Evolutionary conservation across 805 yeast species (phyloP).

Genomic region (Myxozyma melibiosi): DNA sequence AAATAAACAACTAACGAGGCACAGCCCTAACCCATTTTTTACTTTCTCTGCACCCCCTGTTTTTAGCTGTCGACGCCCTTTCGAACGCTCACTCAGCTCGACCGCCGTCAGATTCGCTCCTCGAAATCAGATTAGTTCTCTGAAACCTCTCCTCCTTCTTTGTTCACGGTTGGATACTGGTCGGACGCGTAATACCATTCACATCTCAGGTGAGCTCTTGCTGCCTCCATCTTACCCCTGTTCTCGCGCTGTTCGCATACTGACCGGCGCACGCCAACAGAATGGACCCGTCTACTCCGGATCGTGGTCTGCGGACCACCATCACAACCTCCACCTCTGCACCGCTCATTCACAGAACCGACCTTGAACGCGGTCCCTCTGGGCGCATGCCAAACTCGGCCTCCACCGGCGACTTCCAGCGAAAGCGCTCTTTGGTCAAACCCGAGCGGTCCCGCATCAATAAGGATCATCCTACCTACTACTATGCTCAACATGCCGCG

Average conservation of each 20-base stretch:
- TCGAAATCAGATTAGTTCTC: background rate
- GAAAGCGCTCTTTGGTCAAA: conserved; percentile 72
- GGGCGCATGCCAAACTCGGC: conserved; percentile 18
- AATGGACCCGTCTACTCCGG: conserved; percentile 13
- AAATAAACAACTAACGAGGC: background rate
- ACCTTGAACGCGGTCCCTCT: conserved; percentile 16
- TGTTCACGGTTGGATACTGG: no score
- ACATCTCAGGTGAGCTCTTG: background rate
- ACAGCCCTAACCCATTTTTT: conserved; percentile 5
- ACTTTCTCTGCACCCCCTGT: background rate
- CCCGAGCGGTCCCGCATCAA: conserved; percentile 77
- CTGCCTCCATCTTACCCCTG: no score
- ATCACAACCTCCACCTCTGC: conserved; percentile 26
- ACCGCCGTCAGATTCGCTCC: background rate
- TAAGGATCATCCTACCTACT: conserved; percentile 73
- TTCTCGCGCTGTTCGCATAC: background rate
- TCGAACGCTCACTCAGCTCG: background rate
- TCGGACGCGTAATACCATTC: no score
- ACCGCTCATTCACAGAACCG: conserved; percentile 17
- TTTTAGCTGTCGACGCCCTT: background rate
- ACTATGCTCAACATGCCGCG: conserved; percentile 72
- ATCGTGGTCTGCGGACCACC: conserved; percentile 8
- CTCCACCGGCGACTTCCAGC: conserved; percentile 33
- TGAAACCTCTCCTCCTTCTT: no score
- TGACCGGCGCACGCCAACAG: background rate